Conservation (phyloP, 2,329 filamentous ascomycete genomes). For the Colletotrichum ledebouriae region DNA sequence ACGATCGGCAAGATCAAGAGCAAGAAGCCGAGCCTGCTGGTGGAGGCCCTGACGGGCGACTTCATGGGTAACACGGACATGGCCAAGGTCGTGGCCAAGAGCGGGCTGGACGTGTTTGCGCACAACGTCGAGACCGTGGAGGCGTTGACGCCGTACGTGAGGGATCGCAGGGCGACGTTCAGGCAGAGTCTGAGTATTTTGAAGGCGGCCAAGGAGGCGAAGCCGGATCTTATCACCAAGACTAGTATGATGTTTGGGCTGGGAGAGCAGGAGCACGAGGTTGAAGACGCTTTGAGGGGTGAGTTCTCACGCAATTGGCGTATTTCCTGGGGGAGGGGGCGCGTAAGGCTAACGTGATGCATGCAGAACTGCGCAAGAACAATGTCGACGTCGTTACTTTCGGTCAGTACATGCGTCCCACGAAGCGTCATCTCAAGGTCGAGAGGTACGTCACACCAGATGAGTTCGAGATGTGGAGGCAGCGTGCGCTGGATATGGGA, state of each 20-base stretch:
- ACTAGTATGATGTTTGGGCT: constrained; percentile 97
- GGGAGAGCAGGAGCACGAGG: constrained; percentile 89
- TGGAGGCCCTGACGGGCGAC: constrained; percentile 90
- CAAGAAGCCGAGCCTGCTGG: constrained; percentile 81
- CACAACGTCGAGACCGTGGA: constrained; percentile 98
- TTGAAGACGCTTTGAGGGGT: constrained; percentile 83
- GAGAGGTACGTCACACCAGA: constrained; percentile 94
- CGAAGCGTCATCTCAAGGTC: constrained; percentile 97
- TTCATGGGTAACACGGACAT: constrained; percentile 88
- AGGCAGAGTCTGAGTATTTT: constrained; percentile 86
- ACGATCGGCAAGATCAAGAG: constrained; percentile 95
- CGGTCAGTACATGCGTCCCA: constrained; percentile 99
- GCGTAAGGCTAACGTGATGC: not conserved
- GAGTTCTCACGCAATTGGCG: constrained; percentile 45
- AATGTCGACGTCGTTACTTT: constrained; percentile 97
- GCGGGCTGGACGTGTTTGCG: constrained; percentile 94
- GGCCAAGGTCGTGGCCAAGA: constrained; percentile 86
- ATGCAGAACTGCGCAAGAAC: constrained; percentile 72
- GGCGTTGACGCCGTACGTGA: constrained; percentile 87
- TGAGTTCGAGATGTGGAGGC: constrained; percentile 91
- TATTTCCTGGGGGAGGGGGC: not conserved
- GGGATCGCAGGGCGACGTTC: constrained; percentile 91
- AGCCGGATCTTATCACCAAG: constrained; percentile 90
- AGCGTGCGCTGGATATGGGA: constrained; percentile 91
- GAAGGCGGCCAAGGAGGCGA: constrained; percentile 81